These are phyloP conservation scores for Letharia lupina DNA, from an alignment of 495 filamentous ascomycete genomes.

Conservation along the genomic window DNA sequence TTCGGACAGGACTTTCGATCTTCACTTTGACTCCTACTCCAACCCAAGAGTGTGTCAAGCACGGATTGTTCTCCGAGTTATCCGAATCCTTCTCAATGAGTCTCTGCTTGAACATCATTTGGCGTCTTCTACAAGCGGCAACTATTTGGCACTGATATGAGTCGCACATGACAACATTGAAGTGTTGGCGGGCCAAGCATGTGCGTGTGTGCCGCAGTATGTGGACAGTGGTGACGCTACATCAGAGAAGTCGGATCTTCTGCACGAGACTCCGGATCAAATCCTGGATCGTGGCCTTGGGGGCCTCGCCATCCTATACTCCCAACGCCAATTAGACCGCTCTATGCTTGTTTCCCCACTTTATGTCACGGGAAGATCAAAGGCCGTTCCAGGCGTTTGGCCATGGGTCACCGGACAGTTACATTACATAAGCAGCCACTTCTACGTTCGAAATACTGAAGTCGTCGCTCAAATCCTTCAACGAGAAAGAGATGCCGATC, in stretches of 20 bases:
- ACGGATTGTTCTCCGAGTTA: slow-evolving; percentile 27
- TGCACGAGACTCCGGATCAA: not conserved
- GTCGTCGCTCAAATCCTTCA: slow-evolving; percentile 24
- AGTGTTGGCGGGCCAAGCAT: slow-evolving; percentile 24
- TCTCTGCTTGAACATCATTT: slow-evolving; percentile 2
- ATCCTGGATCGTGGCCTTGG: not conserved
- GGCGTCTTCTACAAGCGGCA: not conserved
- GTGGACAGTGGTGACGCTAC: slow-evolving; percentile 17
- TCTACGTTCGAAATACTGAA: slow-evolving; percentile 27
- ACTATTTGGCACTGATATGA: not conserved
- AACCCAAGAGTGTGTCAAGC: slow-evolving; percentile 23
- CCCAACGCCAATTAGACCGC: slow-evolving; percentile 18
- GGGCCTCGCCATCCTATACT: slow-evolving; percentile 15
- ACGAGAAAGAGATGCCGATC: slow-evolving; percentile 11
- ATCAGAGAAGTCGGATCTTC: not conserved
- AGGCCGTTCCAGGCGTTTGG: slow-evolving; percentile 7
- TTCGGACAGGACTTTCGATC: slow-evolving; percentile 20
- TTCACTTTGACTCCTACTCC: slow-evolving; percentile 26
- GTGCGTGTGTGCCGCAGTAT: slow-evolving; percentile 28
- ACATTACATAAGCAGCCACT: slow-evolving; percentile 24
- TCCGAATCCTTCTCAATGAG: slow-evolving; percentile 31
- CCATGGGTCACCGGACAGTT: slow-evolving; percentile 28
- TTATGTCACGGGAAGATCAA: slow-evolving; percentile 23
- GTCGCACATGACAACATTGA: not conserved
- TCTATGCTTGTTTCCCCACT: slow-evolving; percentile 30